Base-by-base conservation (phyloP, 2,329 filamentous ascomycete genomes). In the Seiridium cupressi region DNA sequence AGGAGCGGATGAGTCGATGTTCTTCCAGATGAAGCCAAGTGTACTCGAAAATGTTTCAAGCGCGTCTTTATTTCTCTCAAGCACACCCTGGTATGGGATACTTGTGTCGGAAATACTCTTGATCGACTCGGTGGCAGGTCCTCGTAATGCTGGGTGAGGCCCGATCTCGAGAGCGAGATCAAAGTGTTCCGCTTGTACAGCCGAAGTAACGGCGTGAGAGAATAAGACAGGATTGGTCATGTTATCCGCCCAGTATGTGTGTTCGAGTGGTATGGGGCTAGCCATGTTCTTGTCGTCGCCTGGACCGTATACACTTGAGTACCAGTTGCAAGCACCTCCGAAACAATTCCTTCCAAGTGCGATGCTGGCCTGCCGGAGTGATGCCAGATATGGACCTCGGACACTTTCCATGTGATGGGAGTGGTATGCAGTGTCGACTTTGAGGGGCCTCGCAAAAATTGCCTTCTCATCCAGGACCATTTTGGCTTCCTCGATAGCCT, bases 61-160 rank as follows among this genome's bases (percentile, higher is more conserved):
- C 26, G 31, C 46, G n/a, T 49, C 18, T 32, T 31, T 31, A 7
- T 26, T 26, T 31, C 46, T 7, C 8, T 8, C 11, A 10, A 49
- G 18, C 10, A 9, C 18, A 4, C 18, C 46, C 9, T 8, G 11
- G 7, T 49, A 49, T 11, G 46, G n/a, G 7, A 49, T 4, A 9
- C 8, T 4, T 11, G 13, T 7, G 46, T 11, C 46, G 46, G 18
- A 26, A 47, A 47, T 11, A 6, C 34, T 32, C 3, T 5, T 18
- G 5, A 49, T 49, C 7, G 11, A 10, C 5, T 80, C 72, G 3
- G 65, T 68, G 0, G 73, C 63, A 0, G 80, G 80, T 0, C 74
- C 75, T 57, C 76, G 73, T 0, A 82, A 70, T 0, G 78, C 76
- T 0, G 78, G 71, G 49, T 76, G 74, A 2, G 75, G 74, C 0